These are phyloP conservation scores for Rheum nobile DNA, from an alignment of 148 eudicot genomes.

Conservation along the genomic window DNA sequence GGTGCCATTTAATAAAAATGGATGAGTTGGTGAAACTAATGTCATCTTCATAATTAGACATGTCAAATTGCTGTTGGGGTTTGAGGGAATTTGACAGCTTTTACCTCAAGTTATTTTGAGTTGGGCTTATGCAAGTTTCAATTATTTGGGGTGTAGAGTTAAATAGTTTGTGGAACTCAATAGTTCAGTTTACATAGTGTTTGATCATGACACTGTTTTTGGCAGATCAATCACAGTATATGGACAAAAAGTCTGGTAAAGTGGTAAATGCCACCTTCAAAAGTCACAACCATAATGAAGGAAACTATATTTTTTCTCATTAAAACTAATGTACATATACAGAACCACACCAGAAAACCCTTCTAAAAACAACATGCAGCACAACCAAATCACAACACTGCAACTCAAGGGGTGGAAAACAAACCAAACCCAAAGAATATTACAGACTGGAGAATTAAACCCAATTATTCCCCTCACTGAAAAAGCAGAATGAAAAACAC, in stretches of 20 bases:
- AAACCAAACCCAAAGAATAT: slow-evolving; percentile 1
- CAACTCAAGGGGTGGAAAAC: neutral
- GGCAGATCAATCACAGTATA: neutral
- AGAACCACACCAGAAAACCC: neutral
- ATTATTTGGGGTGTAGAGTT: too few species aligned
- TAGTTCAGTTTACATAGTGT: neutral
- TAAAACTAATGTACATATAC: neutral
- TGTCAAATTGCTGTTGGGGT: too few species aligned
- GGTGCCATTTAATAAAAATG: neutral
- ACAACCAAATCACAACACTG: neutral
- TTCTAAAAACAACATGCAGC: too few species aligned
- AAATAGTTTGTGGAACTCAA: neutral
- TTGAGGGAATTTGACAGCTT: too few species aligned
- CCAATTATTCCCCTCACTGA: neutral
- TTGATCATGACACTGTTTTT: neutral
- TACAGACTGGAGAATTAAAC: slow-evolving; percentile 1
- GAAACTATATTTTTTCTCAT: neutral
- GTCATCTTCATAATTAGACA: too few species aligned
- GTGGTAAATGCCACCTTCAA: neutral
- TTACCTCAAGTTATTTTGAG: too few species aligned
- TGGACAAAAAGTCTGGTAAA: neutral
- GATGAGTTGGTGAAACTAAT: neutral
- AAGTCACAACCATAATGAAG: neutral
- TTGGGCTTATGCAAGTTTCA: too few species aligned
- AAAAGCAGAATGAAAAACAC: neutral